A percentile compares a stretch with the other conserved stretches of the same genome.
These are phyloP conservation scores for Remersonia thermophila DNA, from an alignment of 2,329 filamentous ascomycete species.

Conservation along the genomic window DNA sequence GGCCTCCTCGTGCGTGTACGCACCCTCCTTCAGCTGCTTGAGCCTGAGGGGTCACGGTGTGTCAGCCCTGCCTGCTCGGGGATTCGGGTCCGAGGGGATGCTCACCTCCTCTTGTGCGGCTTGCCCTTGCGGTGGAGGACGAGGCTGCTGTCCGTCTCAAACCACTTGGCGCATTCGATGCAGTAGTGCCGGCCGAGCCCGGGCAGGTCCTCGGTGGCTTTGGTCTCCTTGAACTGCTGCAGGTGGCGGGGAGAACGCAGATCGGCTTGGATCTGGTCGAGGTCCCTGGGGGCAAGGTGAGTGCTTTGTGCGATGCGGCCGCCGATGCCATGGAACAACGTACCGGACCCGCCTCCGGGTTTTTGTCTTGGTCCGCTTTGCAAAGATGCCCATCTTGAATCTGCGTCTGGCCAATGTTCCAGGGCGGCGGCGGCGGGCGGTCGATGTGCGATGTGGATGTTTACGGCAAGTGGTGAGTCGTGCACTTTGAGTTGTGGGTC, in stretches of 20 bases:
- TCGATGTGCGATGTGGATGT: too few species aligned
- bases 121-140: slow-evolving; percentile 71
- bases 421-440: too few species aligned
- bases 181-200: slow-evolving; percentile 81
- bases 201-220: slow-evolving; percentile 75
- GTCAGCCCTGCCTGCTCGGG: too few species aligned
- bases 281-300: slow-evolving; percentile 49
- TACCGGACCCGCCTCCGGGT: slow-evolving; percentile 61
- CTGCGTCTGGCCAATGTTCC: too few species aligned
- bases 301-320: background rate
- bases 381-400: slow-evolving; percentile 50
- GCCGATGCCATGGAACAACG: too few species aligned
- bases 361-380: slow-evolving; percentile 57
- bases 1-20: slow-evolving; percentile 75
- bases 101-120: slow-evolving; percentile 79
- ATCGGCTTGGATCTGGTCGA: slow-evolving; percentile 86
- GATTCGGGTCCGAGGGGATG: too few species aligned
- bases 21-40: slow-evolving; percentile 69
- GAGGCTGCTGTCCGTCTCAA: slow-evolving; percentile 71
- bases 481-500: too few species aligned
- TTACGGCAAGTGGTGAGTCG: too few species aligned
- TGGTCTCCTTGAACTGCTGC: slow-evolving; percentile 62
- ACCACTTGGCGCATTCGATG: slow-evolving; percentile 90
- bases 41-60: slow-evolving; percentile 46
- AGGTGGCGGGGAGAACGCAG: slow-evolving; percentile 69